Evolutionary conservation across 2,329 filamentous ascomycete genomes (phyloP), one percentile per base, ranked within the genome.

Genomic region (Colletotrichum liaoningense): DNA sequence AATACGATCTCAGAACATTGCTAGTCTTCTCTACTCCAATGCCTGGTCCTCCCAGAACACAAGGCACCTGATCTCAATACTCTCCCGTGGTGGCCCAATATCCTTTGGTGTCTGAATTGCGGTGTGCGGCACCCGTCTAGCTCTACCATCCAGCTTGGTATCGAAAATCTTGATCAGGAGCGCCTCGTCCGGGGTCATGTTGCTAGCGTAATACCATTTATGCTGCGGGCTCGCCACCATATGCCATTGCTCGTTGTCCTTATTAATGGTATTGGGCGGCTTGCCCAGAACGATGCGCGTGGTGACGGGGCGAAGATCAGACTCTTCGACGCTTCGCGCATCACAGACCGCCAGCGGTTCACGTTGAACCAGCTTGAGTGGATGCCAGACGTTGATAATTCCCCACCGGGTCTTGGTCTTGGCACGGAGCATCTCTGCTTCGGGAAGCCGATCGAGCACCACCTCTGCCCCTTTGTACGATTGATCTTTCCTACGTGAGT

Each of bases 291-390:
- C 38, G 3, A 63, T 49, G 16, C 59, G 59, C 1, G 59, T 63
- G 5, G 59, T 63, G 8, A 63, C 59, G 0, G 59, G 38, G 1
- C 38, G 38, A 30, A 85, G 80, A 74, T 86, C 84, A 2, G 74
- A 72, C n/a, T 85, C 84, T 1, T 79, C 76, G 0, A 85, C 79
- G 1, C 81, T 80, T 8, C 75, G 67, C 0, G 80, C 79, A 64
- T 84, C 83, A 0, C 82, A 83, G 8, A 85, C 82, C 11, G 81
- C 82, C 3, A 86, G 76, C 3, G 84, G 84, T 67, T 85, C 82
- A 67, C 83, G 83, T 55, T 74, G 70, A 33, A 91, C 84, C 0
- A 85, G 84, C 60, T 84, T 80, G 60, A 88, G 84, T 5, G 86
- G 86, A 7, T 86, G 83, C 86, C 86, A 88, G 59, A 83, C 68